Percentiles rank a stretch among this genome's conserved stretches.
These are phyloP conservation scores for Neurospora sp. DNA, from an alignment of 495 filamentous ascomycete species.

Conservation along the genomic window DNA sequence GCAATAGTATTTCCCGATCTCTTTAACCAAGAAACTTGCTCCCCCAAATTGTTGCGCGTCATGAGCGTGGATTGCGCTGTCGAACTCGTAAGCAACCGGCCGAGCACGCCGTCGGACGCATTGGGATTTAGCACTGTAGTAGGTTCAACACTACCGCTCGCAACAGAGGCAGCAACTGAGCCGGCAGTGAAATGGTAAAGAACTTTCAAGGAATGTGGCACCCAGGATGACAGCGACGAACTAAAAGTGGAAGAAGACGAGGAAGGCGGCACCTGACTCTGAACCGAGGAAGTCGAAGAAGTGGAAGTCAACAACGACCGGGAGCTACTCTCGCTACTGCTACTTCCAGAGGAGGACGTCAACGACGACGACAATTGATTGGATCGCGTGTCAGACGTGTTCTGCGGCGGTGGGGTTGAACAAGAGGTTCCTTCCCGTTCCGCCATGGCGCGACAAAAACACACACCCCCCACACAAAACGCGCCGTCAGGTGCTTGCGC, in stretches of 20 bases:
- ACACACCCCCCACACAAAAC: slow-evolving; percentile 1
- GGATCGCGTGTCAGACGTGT: background rate
- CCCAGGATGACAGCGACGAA: background rate
- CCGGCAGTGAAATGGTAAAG: slow-evolving; percentile 9
- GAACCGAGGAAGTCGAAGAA: background rate
- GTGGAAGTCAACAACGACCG: background rate
- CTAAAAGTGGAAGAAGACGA: background rate
- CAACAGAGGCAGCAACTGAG: background rate
- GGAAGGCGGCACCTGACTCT: background rate
- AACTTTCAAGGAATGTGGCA: background rate
- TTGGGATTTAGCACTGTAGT: slow-evolving; percentile 8
- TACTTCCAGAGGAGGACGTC: background rate
- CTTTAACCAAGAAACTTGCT: slow-evolving; percentile 12
- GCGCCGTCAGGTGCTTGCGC: slow-evolving; percentile 18
- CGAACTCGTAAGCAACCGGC: slow-evolving; percentile 9
- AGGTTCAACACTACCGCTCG: slow-evolving; percentile 7
- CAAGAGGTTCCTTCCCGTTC: background rate
- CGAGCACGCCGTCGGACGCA: slow-evolving; percentile 21
- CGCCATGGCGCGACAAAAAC: background rate
- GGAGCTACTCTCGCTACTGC: background rate
- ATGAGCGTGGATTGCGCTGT: slow-evolving; percentile 24
- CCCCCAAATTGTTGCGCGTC: slow-evolving; percentile 41
- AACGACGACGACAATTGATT: background rate
- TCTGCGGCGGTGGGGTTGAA: background rate
- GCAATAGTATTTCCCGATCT: background rate